Evolutionary conservation across 2,329 filamentous ascomycete genomes (phyloP), one percentile per base, ranked within the genome.

Genomic region (Gliomastix tumulicola): DNA sequence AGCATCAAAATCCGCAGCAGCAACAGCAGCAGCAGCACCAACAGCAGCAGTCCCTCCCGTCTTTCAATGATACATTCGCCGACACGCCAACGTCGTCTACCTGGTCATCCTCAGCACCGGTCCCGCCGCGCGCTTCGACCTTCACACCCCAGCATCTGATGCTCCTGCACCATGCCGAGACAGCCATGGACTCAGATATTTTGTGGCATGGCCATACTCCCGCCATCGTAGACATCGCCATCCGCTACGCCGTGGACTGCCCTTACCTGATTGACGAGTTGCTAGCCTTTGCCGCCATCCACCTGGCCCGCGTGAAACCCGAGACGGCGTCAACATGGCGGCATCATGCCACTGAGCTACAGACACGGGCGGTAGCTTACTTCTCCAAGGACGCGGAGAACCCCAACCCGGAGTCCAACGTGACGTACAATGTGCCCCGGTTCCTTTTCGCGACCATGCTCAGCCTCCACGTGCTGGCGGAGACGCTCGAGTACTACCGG

Each of bases 251-350:
- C 8, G 41, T 57, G 7, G 45, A 53, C 21, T 52, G 54, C 4
- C 68, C 65, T 2, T 72, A 66, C 37, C 56, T 69, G 4, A 60
- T 72, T 42, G 65, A 72, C 38, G 57, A 69, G 43, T 32, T 69
- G 6, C 57, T 73, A 10, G 68, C 66, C 27, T 43, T 68, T 32
- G 56, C 65, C 11, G 66, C 68, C 5, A 51, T 66, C 4, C 65
- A 73, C 38, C 43, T 56, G 3, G 48, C 49, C 6, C 35, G 47
- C 12, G 28, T 47, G 16, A 43, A 42, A 1, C 46, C 46, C 13
- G 43, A 49, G 8, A 35, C 38, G 5, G 39, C 30, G 8, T 34
- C 41, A 30, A 35, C 32, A 21, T 61, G 61, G 31, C 54, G 54
- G 13, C 53, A 56, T 34, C 56, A 60, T 25, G 63, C 66, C 8